These are phyloP conservation scores for Metarhizium brunneum DNA, from an alignment of 2,329 filamentous ascomycete species.

Conservation along the genomic window DNA sequence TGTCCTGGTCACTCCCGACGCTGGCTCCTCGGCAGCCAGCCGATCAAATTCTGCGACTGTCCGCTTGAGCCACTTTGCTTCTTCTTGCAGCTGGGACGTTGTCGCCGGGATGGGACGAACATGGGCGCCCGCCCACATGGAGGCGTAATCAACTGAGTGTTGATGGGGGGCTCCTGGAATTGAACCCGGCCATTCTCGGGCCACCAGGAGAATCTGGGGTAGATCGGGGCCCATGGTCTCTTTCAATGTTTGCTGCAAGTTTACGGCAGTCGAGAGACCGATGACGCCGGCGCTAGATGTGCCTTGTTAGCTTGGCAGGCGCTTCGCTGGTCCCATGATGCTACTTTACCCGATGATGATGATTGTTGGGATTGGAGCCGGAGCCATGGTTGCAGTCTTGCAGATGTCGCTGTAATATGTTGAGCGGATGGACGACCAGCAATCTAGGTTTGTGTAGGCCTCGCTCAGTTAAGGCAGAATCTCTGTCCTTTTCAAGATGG, in stretches of 20 bases:
- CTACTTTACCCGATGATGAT: slow-evolving; percentile 7
- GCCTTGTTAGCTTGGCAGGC: background rate
- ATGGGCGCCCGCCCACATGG: slow-evolving; percentile 49
- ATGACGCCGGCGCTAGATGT: slow-evolving; percentile 40
- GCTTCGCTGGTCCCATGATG: background rate
- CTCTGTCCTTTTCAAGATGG: too few species aligned
- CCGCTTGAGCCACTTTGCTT: slow-evolving; percentile 22
- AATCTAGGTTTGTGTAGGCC: background rate
- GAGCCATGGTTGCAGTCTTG: background rate
- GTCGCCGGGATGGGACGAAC: slow-evolving; percentile 38
- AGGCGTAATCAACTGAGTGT: slow-evolving; percentile 37
- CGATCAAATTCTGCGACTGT: slow-evolving; percentile 17
- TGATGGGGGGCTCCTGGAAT: slow-evolving; percentile 19
- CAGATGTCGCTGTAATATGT: background rate
- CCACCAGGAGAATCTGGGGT: slow-evolving; percentile 16
- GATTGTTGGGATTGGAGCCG: background rate
- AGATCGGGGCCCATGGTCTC: background rate
- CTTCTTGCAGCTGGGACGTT: slow-evolving; percentile 21
- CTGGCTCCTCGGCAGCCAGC: slow-evolving; percentile 15
- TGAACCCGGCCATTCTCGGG: slow-evolving; percentile 25
- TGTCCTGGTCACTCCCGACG: slow-evolving; percentile 37
- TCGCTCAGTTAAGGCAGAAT: too few species aligned
- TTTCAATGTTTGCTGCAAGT: slow-evolving; percentile 24
- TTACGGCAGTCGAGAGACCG: slow-evolving; percentile 39
- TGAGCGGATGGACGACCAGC: background rate